Evolutionary conservation across 345 rosid species (phyloP).

Genomic region (Aquilaria malaccensis): DNA sequence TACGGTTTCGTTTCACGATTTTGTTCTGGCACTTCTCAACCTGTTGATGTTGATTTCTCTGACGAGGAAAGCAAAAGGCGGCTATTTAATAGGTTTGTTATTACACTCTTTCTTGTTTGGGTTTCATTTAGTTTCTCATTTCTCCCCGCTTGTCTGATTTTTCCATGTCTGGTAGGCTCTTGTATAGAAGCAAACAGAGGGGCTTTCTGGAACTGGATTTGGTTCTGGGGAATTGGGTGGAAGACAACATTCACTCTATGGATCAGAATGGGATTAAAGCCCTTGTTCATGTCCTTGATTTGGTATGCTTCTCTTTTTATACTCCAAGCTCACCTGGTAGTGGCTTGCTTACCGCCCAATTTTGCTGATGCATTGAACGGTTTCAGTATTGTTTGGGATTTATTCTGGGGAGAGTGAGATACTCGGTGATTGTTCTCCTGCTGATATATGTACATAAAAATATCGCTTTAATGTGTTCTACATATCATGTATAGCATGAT

Average conservation of each 20-base stretch:
- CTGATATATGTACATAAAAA: too few species aligned
- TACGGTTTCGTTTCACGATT: conserved; percentile 32
- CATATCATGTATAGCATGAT: too few species aligned
- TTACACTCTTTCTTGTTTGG: neutral
- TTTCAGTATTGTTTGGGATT: too few species aligned
- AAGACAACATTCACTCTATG: conserved; percentile 66
- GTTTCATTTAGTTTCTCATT: neutral
- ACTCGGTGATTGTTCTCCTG: too few species aligned
- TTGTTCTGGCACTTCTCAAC: conserved; percentile 31
- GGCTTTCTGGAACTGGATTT: conserved; percentile 91
- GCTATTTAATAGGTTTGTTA: conserved; percentile 54
- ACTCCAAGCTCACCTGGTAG: too few species aligned
- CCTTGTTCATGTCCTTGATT: conserved; percentile 71
- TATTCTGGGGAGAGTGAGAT: too few species aligned
- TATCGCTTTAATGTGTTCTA: too few species aligned
- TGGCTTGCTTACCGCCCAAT: too few species aligned
- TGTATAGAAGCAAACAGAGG: conserved; percentile 94
- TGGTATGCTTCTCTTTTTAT: conserved; percentile 36
- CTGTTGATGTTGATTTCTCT: conserved; percentile 51
- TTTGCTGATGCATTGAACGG: too few species aligned
- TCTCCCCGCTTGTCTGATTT: neutral
- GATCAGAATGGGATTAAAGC: conserved; percentile 62
- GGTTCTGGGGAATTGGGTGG: conserved; percentile 93
- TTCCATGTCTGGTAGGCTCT: conserved; percentile 32
- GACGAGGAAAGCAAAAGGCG: conserved; percentile 67